Evolutionary conservation across 2,329 filamentous ascomycete genomes (phyloP), one percentile per base, ranked within the genome.

Genomic region (Hypoxylon sp.): DNA sequence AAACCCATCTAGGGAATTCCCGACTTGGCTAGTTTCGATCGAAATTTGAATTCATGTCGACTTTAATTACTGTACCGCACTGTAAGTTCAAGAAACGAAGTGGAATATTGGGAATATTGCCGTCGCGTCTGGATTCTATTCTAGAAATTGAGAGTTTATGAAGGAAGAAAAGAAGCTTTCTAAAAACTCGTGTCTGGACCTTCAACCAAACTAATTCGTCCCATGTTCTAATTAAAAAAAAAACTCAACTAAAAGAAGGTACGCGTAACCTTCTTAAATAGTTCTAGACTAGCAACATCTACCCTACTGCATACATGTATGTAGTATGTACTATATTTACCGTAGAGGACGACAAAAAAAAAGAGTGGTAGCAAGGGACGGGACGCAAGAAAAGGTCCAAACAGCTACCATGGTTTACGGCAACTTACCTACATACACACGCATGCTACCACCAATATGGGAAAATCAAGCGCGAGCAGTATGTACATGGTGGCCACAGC

Each of bases 221-320:
- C 48, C 47, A 46, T 69, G 55, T 44, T 47, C 51, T 58, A 60
- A 63, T 53, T n/a, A n/a, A 22, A 22, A 35, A 60, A 54, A 68
- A 48, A 68, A 48, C 13, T 35, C 19, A 53, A 63, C 37, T 59
- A 46, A 60, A 58, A 63, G 11, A 63, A 64, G 62, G 52, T 66
- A 71, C 59, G 66, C 69, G 62, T 69, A 69, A 63, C 69, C 63
- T 69, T 59, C 65, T 66, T 29, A 59, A 66, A 60, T 63, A 51
- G 62, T 57, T 63, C 54, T 71, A 68, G 65, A 63, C 61, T 58
- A 44, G 22, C 48, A 55, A 52, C 13, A 51, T 44, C 17, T 61
- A 48, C 66, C 29, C 42, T 66, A 60, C 48, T 58, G 59, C 29
- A 31, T 26, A 26, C 19, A 22, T 22, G 19, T 22, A 22, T 22